phyloP scores from a whole-genome alignment of 345 rosid genomes.

The Bruguiera parviflora region DNA sequence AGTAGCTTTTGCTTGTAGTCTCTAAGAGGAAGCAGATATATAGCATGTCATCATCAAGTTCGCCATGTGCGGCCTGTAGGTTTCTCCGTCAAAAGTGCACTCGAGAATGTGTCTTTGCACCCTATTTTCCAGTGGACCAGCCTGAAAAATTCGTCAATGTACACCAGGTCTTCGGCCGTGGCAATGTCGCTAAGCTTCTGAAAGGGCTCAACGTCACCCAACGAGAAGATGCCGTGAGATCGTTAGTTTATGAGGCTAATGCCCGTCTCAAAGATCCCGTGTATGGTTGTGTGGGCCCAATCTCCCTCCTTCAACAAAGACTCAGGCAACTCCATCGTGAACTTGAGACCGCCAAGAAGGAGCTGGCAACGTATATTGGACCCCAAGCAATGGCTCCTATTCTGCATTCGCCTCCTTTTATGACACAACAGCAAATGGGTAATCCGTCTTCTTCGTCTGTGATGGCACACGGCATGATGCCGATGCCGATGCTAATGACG shows the following conservation, averaged over 20 bases:
- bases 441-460: conserved; percentile 35
- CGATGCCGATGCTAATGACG: conserved; percentile 53
- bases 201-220: conserved; percentile 46
- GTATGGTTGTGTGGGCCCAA: conserved; percentile 76
- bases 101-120: no score
- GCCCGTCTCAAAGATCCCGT: conserved; percentile 75
- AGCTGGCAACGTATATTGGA: conserved; percentile 49
- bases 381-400: conserved; percentile 49
- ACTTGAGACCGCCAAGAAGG: conserved; percentile 51
- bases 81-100: no score
- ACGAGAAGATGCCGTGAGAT: conserved; percentile 75
- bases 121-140: no score
- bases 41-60: background rate
- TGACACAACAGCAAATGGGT: conserved; percentile 31
- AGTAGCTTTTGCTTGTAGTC: no score
- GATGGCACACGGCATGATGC: conserved; percentile 34
- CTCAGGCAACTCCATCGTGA: conserved; percentile 50
- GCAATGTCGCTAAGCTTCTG: conserved; percentile 73
- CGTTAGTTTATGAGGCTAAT: conserved; percentile 75
- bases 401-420: conserved; percentile 26
- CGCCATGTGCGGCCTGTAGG: no score
- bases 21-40: background rate
- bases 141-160: no score
- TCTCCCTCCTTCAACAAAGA: conserved; percentile 64
- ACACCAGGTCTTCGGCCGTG: conserved; percentile 23